Conservation (phyloP, 2,329 filamentous ascomycete species). For the Cladosporium sp. region DNA sequence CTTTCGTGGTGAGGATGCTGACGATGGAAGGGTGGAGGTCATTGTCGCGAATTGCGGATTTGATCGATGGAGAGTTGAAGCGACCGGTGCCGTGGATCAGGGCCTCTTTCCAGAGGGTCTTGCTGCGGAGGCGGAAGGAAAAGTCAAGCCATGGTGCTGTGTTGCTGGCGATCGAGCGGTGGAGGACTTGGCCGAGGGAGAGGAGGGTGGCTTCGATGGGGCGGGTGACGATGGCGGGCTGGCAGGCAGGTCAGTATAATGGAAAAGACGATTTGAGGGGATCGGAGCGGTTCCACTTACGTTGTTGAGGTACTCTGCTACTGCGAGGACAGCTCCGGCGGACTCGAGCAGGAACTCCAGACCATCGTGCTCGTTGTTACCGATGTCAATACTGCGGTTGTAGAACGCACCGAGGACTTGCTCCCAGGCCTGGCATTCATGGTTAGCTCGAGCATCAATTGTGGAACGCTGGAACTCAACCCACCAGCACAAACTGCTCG, state of each 20-base stretch:
- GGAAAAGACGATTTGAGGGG: too few relatives aligned
- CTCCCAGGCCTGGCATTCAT: slow-evolving; percentile 35
- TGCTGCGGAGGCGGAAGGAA: slow-evolving; percentile 42
- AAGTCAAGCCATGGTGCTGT: slow-evolving; percentile 46
- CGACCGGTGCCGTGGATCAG: slow-evolving; percentile 42
- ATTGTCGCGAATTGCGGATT: slow-evolving; percentile 20
- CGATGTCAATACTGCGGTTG: slow-evolving; percentile 38
- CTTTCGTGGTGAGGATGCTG: slow-evolving; percentile 29
- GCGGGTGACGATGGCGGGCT: slow-evolving; percentile 37
- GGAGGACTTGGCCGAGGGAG: slow-evolving; percentile 44
- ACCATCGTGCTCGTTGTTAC: slow-evolving; percentile 32
- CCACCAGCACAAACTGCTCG: slow-evolving; percentile 16
- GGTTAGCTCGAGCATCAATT: background rate
- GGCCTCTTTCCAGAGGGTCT: slow-evolving; percentile 42
- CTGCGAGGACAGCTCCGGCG: slow-evolving; percentile 39
- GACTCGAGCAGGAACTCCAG: slow-evolving; percentile 39
- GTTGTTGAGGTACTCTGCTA: slow-evolving; percentile 46
- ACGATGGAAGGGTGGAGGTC: slow-evolving; percentile 21
- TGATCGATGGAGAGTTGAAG: slow-evolving; percentile 30
- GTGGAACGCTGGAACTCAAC: too few relatives aligned
- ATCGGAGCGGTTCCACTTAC: slow-evolving; percentile 18
- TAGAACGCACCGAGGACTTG: slow-evolving; percentile 46
- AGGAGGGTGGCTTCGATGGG: slow-evolving; percentile 47
- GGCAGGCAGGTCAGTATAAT: background rate
- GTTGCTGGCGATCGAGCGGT: slow-evolving; percentile 39